Evolutionary conservation across 306 rosid species (phyloP).

Genomic region (Spatholobus suberectus): DNA sequence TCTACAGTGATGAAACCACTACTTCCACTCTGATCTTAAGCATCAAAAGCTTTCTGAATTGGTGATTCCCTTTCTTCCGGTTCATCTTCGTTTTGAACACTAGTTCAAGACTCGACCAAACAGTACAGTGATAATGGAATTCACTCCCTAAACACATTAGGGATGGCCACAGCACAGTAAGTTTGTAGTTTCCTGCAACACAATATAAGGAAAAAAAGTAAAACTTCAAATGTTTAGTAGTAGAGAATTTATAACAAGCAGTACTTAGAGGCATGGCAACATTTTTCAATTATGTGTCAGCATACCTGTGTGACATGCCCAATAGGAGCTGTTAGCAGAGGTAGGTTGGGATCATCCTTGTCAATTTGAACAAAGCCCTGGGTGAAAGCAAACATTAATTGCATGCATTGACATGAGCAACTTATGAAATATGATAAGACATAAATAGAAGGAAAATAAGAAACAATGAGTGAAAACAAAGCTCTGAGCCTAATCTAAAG

Average conservation of each 20-base stretch:
- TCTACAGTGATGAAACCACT: constrained; percentile 84
- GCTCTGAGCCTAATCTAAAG: too few relatives aligned
- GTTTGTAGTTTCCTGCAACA: constrained; percentile 16
- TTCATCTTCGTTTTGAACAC: constrained; percentile 79
- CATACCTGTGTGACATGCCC: not conserved
- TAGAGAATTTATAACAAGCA: not conserved
- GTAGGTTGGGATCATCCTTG: not conserved
- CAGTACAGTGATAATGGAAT: constrained; percentile 77
- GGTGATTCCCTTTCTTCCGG: constrained; percentile 81
- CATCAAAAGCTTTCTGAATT: constrained; percentile 80
- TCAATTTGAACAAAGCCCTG: not conserved
- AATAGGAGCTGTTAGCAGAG: not conserved
- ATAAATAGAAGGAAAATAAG: not conserved
- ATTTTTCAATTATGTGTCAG: not conserved
- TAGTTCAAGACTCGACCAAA: constrained; percentile 62
- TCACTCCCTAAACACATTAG: constrained; percentile 89
- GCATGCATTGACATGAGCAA: not conserved
- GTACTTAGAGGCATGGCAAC: not conserved
- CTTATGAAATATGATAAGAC: not conserved
- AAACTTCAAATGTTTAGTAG: not conserved
- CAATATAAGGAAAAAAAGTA: not conserved
- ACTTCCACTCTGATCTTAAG: constrained; percentile 86
- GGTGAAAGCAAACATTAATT: not conserved
- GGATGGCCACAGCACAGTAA: constrained; percentile 78
- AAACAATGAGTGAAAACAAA: not conserved